Percentiles rank a stretch among this genome's conserved stretches.
Conservation (phyloP, 305 asterid species). For the Fraxinus dipetala region DNA sequence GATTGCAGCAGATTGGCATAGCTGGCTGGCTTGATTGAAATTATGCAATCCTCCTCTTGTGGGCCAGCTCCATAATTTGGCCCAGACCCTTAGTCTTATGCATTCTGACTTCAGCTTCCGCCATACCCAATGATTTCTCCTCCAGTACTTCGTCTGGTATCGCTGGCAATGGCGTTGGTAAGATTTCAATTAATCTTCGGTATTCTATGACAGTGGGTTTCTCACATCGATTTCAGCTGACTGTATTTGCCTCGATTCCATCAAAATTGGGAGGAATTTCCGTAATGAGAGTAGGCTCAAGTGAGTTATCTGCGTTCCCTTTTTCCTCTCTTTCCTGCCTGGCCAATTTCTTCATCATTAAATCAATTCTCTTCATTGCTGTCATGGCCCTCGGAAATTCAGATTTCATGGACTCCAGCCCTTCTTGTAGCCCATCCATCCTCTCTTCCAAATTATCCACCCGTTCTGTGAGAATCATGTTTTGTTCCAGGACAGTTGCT, state of each 20-base stretch:
- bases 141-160: neutral
- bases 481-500: neutral
- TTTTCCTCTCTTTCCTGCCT: neutral
- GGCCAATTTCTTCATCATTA: neutral
- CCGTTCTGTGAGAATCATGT: neutral
- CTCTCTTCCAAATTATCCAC: neutral
- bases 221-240: neutral
- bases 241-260: neutral
- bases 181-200: neutral
- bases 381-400: neutral
- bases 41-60: neutral
- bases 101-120: neutral
- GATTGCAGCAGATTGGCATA: too few species aligned
- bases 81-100: neutral
- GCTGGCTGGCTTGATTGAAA: neutral
- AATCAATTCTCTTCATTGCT: neutral
- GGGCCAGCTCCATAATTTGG: neutral
- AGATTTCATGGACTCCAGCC: neutral
- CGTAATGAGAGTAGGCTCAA: too few species aligned
- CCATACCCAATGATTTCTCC: neutral
- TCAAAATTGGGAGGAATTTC: neutral
- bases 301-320: neutral
- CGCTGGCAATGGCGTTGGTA: neutral
- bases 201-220: neutral
- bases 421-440: neutral